Evolutionary conservation across 2,329 filamentous ascomycete species (phyloP).

Genomic region (Penicillium psychrosexuale): DNA sequence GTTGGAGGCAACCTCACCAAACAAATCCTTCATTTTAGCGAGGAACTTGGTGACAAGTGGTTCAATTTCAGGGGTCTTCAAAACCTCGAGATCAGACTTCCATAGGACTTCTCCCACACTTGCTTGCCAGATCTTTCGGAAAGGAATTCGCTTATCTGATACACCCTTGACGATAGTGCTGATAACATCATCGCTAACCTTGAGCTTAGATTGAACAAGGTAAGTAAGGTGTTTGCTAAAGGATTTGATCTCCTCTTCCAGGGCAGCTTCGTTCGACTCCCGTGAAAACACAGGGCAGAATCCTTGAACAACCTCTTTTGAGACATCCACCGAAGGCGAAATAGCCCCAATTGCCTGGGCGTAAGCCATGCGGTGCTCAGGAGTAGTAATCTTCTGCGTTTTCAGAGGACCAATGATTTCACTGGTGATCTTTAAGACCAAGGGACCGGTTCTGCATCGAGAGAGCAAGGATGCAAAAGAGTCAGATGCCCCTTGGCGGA

Average conservation of each 20-base stretch:
- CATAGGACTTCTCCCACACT: slow-evolving; percentile 69
- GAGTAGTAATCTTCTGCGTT: slow-evolving; percentile 74
- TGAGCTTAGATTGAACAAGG: slow-evolving; percentile 58
- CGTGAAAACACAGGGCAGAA: slow-evolving; percentile 70
- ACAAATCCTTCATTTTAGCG: slow-evolving; percentile 58
- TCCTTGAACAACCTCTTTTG: slow-evolving; percentile 63
- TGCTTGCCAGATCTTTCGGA: slow-evolving; percentile 77
- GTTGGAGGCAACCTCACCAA: slow-evolving; percentile 75
- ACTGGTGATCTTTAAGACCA: slow-evolving; percentile 66
- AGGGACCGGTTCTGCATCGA: slow-evolving; percentile 57
- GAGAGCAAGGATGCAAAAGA: slow-evolving; percentile 70
- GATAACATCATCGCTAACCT: slow-evolving; percentile 63
- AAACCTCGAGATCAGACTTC: slow-evolving; percentile 47
- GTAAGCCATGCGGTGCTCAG: slow-evolving; percentile 80
- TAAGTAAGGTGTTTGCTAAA: slow-evolving; percentile 64
- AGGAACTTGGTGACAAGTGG: slow-evolving; percentile 51
- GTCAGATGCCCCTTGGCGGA: slow-evolving; percentile 71
- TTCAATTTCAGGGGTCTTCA: slow-evolving; percentile 48
- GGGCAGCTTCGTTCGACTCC: slow-evolving; percentile 82
- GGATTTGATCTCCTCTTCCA: slow-evolving; percentile 70
- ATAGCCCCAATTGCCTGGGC: slow-evolving; percentile 73
- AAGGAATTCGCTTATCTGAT: slow-evolving; percentile 75
- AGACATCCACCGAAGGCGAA: slow-evolving; percentile 58
- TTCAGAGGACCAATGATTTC: slow-evolving; percentile 80
- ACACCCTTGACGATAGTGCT: slow-evolving; percentile 79